Base-by-base conservation (phyloP, 345 rosid species). In the Lepidium didymum region DNA sequence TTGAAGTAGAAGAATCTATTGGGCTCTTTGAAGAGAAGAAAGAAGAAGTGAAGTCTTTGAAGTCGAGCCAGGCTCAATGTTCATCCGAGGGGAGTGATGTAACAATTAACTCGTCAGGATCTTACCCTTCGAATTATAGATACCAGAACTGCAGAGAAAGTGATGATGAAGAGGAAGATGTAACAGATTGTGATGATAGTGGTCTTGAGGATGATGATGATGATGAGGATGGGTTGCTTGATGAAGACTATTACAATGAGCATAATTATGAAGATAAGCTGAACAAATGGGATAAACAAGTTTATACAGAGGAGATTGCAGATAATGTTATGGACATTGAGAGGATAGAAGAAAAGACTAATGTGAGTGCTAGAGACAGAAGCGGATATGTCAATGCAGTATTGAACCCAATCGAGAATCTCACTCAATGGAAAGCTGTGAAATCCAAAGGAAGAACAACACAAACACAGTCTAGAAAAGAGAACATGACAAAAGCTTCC, bases 331-430 rank as follows among this genome's bases (percentile, higher is more conserved):
- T 62, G 67, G 67, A 66, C 5, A 77, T 45, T 4, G 76, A 65
- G 23, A 67, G 42, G 27, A 8, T 38, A 6, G 81, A 34, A 31
- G 58, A 37, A 73, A 76, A 77, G 68, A 52, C 68, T 16, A 78
- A 76, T 66, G 64, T 44, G 18, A 78, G 72, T 75, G 86, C 53
- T 37, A 81, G 89, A 68, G 90, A 79, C 64, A 81, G 89, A 73
- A 82, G 82, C 33, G 79, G 67, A 64, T 82, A 83, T 73, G 83
- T 83, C 27, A 87, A 85, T 53, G 57, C 88, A 4, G 92, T 91
- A 53, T 52, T 94, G 65, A 89, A 86, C 68, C 99, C 99, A 0
- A 92, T 94, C 8, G 97, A 91, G 80, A 94, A 91, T 78, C 88
- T 91, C 3, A 63, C 82, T 38, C 99, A 91, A 73, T 94, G 99